Conservation (phyloP, 768 basidiomycete species). For the Cystobasidium onofrii region DNA sequence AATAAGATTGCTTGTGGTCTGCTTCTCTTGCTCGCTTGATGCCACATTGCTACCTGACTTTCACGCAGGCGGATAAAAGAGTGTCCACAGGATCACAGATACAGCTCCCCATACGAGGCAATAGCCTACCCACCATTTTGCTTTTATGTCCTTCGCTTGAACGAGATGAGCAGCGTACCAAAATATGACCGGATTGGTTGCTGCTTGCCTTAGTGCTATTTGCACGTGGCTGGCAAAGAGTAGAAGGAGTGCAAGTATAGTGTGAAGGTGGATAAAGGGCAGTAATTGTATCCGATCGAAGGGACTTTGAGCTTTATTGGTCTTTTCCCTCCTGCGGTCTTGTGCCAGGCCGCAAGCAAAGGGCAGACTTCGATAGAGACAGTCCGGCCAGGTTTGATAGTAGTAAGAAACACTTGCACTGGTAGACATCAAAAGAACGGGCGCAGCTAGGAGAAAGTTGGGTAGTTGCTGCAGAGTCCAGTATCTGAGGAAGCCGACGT, state of each 20-base stretch:
- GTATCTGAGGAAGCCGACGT: constrained; percentile 72
- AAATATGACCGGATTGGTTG: constrained; percentile 68
- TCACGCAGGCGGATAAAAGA: constrained; percentile 52
- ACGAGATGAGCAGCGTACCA: constrained; percentile 71
- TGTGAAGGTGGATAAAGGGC: constrained; percentile 65
- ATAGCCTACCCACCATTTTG: constrained; percentile 66
- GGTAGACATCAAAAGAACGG: constrained; percentile 54
- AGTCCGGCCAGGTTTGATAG: constrained; percentile 10
- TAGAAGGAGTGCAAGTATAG: constrained; percentile 55
- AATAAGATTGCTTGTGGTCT: no score
- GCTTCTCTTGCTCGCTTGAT: no score
- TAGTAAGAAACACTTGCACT: constrained; percentile 48
- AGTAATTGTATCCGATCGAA: constrained; percentile 55
- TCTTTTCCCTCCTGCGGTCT: neutral
- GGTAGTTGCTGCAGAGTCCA: constrained; percentile 77
- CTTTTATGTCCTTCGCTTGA: constrained; percentile 44
- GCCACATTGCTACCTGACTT: no score
- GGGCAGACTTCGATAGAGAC: neutral
- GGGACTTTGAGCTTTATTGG: constrained; percentile 36
- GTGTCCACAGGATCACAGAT: constrained; percentile 67
- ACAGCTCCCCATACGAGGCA: constrained; percentile 65
- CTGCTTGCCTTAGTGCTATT: constrained; percentile 68
- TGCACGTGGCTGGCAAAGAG: constrained; percentile 77
- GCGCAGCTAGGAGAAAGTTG: constrained; percentile 72
- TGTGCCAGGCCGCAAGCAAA: neutral